A percentile compares a stretch with the other conserved stretches of the same genome.
phyloP scores from a whole-genome alignment of 495 filamentous ascomycete species.

The Daldinia concentrica region DNA sequence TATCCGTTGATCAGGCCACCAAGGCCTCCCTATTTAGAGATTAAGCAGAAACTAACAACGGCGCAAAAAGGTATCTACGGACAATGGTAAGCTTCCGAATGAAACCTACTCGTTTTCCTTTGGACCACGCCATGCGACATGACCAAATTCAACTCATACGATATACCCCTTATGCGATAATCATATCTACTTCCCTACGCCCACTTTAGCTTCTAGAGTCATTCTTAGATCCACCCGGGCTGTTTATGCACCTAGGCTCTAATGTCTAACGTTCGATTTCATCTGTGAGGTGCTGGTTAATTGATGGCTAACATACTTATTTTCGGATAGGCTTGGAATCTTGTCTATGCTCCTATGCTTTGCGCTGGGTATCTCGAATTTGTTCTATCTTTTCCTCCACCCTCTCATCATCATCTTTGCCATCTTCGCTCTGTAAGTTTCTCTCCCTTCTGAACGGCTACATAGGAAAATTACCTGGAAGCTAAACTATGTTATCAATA shows the following conservation, averaged over 20 bases:
- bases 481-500: slow-evolving; percentile 50
- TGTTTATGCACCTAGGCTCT: background rate
- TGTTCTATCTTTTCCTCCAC: slow-evolving; percentile 69
- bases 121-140: slow-evolving; percentile 1
- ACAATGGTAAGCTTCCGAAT: slow-evolving; percentile 82
- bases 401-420: slow-evolving; percentile 75
- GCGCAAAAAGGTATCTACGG: slow-evolving; percentile 87
- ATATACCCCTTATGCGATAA: slow-evolving; percentile 5
- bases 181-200: background rate
- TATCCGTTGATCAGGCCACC: slow-evolving; percentile 8
- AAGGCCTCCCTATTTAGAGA: slow-evolving; percentile 2
- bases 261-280: background rate
- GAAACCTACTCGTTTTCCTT: background rate
- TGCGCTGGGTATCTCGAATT: slow-evolving; percentile 92
- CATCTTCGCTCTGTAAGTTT: slow-evolving; percentile 81
- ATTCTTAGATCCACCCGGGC: background rate
- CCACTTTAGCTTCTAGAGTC: background rate
- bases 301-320: slow-evolving; percentile 32
- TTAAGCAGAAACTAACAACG: slow-evolving; percentile 29
- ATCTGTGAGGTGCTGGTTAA: background rate
- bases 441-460: background rate
- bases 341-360: slow-evolving; percentile 94
- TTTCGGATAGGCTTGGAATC: slow-evolving; percentile 82
- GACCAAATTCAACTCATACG: background rate
- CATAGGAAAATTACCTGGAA: background rate